These are phyloP conservation scores for Hypoxylon sp. DNA, from an alignment of 2,329 filamentous ascomycete genomes.

Conservation along the genomic window DNA sequence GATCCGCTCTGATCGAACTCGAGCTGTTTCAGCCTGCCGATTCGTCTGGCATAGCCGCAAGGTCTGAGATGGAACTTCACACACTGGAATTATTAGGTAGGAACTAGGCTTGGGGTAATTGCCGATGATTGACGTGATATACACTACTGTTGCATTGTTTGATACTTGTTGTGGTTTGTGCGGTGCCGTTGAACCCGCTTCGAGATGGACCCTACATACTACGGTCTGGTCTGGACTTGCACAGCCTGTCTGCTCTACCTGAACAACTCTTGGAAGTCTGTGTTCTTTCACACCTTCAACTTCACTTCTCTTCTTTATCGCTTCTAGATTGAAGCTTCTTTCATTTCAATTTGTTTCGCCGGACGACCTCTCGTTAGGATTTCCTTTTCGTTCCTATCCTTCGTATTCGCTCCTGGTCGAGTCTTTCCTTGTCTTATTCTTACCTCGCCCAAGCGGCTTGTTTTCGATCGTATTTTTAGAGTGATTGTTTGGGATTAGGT, in stretches of 20 bases:
- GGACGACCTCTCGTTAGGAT: constrained; percentile 37
- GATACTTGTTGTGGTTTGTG: constrained; percentile 12
- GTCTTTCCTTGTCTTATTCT: constrained; percentile 46
- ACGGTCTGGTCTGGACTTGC: constrained; percentile 1
- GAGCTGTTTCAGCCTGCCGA: constrained; percentile 47
- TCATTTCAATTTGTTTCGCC: constrained; percentile 47
- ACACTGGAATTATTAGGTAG: constrained; percentile 18
- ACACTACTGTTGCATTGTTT: constrained; percentile 23
- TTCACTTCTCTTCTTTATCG: constrained; percentile 40
- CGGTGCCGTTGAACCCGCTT: constrained; percentile 21
- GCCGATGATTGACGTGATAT: constrained; percentile 24
- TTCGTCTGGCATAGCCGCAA: constrained; percentile 44
- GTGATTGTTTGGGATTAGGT: constrained; percentile 14
- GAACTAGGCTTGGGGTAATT: constrained; percentile 22
- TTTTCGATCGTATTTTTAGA: constrained; percentile 34
- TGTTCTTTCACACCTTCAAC: constrained; percentile 40
- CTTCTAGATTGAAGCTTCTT: constrained; percentile 51
- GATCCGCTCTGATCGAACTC: constrained; percentile 48
- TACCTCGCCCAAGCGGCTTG: constrained; percentile 47
- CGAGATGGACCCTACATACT: constrained; percentile 16
- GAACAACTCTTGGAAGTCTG: constrained; percentile 24
- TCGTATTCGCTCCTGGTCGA: constrained; percentile 52
- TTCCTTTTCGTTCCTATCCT: constrained; percentile 40
- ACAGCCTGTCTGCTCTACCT: constrained; percentile 23
- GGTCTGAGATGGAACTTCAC: constrained; percentile 16